These are phyloP conservation scores for Pyricularia sp. DNA, from an alignment of 2,329 filamentous ascomycete species.

Conservation along the genomic window DNA sequence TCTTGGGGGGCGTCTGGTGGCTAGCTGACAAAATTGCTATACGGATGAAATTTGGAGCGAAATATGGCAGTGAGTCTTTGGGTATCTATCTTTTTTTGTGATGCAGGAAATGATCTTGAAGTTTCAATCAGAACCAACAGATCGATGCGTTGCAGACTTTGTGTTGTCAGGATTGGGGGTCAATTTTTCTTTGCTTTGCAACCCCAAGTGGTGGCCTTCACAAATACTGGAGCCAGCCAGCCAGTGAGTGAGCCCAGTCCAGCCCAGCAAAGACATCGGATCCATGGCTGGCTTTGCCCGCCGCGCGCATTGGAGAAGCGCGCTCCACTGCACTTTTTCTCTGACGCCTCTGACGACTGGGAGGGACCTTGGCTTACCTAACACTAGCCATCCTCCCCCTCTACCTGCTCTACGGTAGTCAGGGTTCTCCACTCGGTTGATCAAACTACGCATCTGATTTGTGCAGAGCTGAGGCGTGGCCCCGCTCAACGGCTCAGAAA, in stretches of 20 bases:
- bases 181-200: constrained; percentile 3
- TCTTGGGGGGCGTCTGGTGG: neutral
- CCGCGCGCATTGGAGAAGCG: neutral
- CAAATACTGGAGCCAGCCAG: neutral
- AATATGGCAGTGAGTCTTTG: neutral
- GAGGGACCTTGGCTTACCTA: neutral
- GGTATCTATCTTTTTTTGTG: constrained; percentile 1
- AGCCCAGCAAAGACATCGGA: neutral
- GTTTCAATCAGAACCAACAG: neutral
- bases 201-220: constrained; percentile 1
- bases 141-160: neutral
- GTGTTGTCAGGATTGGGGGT: neutral
- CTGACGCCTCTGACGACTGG: neutral
- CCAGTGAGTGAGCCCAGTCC: neutral
- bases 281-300: neutral
- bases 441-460: neutral
- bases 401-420: neutral
- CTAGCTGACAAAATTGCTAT: neutral
- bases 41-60: neutral
- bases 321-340: constrained; percentile 1
- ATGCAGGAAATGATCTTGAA: neutral
- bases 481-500: constrained; percentile 3
- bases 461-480: neutral
- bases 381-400: neutral
- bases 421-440: neutral